Percentiles rank a stretch among this genome's conserved stretches.
Evolutionary conservation across 1,284 basidiomycete species (phyloP).

Genomic region (Ustilago hordei): DNA sequence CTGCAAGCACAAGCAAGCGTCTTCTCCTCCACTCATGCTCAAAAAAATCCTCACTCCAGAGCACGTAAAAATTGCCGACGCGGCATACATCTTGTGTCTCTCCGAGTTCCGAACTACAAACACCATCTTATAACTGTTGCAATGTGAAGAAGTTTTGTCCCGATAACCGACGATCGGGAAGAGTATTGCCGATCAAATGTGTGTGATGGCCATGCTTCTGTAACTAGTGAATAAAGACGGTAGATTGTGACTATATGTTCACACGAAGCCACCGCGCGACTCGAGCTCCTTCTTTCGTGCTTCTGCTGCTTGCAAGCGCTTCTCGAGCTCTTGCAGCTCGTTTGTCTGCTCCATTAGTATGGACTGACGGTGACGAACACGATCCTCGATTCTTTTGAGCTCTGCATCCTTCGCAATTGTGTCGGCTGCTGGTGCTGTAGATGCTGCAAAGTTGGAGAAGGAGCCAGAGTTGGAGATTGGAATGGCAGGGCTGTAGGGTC

Average conservation of each 20-base stretch:
- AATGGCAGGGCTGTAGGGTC: conserved; percentile 22
- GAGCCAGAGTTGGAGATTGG: conserved; percentile 44
- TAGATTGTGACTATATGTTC: background rate
- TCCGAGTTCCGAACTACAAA: conserved; percentile 7
- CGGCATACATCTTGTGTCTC: background rate
- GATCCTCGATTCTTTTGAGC: conserved; percentile 50
- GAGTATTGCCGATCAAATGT: background rate
- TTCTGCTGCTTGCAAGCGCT: conserved; percentile 60
- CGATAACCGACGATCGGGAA: too few relatives aligned
- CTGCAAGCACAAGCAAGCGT: background rate
- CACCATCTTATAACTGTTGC: too few relatives aligned
- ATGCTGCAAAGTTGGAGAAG: conserved; percentile 15
- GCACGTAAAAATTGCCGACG: background rate
- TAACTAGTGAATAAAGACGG: background rate
- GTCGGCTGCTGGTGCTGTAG: conserved; percentile 15
- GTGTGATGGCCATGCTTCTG: background rate
- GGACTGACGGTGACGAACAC: conserved; percentile 57
- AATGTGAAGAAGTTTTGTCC: too few relatives aligned
- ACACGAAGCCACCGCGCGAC: conserved; percentile 41
- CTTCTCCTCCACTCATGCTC: background rate
- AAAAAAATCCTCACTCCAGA: conserved; percentile 3
- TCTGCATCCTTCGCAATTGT: conserved; percentile 14
- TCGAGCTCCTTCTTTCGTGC: conserved; percentile 56
- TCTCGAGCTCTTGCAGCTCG: conserved; percentile 63
- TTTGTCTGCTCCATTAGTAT: conserved; percentile 54